Conservation (phyloP, 176 grass and related monocot species). For the Pontederia crassipes region DNA sequence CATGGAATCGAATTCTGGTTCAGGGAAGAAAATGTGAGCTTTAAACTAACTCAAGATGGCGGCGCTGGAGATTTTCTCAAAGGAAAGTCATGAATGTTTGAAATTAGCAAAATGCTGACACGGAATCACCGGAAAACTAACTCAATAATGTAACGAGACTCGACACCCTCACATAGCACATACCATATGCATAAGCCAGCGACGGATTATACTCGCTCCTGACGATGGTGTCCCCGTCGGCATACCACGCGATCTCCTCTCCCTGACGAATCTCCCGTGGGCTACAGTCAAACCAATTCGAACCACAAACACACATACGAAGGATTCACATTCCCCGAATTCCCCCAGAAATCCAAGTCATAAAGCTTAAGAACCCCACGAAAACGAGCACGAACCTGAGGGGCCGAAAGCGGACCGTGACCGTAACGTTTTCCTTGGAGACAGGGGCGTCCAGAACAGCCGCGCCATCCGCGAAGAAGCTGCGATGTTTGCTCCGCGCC, state of each 20-base stretch:
- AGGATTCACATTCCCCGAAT: constrained; percentile 32
- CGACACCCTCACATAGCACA: constrained; percentile 22
- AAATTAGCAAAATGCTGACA: neutral
- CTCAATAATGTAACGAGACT: neutral
- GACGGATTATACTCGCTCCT: constrained; percentile 77
- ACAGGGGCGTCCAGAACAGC: constrained; percentile 32
- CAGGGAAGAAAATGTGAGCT: too few species aligned
- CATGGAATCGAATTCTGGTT: too few species aligned
- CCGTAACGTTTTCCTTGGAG: constrained; percentile 91
- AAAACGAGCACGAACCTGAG: constrained; percentile 45
- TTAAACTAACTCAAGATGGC: too few species aligned
- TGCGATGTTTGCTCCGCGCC: constrained; percentile 19
- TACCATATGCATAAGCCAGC: constrained; percentile 91
- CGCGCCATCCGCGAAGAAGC: constrained; percentile 21
- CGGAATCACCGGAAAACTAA: neutral
- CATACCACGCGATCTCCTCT: constrained; percentile 97
- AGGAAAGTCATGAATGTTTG: too few species aligned
- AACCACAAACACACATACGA: neutral
- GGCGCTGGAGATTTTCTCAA: too few species aligned
- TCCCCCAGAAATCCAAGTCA: constrained; percentile 8
- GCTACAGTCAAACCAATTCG: constrained; percentile 46
- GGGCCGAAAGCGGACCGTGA: constrained; percentile 94
- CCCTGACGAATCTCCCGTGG: constrained; percentile 94
- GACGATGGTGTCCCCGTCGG: constrained; percentile 89
- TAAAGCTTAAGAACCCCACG: neutral